These are phyloP conservation scores for Hanseniaspora pseudoguilliermondii DNA, from an alignment of 805 yeast genomes.

Conservation along the genomic window DNA sequence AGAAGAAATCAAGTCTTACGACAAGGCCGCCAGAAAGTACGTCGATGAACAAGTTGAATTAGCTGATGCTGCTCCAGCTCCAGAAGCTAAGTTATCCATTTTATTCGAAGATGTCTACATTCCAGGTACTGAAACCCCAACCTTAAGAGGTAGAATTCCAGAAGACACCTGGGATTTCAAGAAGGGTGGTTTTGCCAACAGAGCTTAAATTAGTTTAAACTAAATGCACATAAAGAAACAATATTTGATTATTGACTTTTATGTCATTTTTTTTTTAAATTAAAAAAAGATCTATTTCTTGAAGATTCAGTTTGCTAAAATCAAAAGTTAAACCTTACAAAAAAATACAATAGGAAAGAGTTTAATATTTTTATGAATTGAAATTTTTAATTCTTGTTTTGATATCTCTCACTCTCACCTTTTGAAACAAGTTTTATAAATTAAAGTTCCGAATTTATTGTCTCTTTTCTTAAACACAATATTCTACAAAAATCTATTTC, in stretches of 20 bases:
- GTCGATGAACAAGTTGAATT: conserved; percentile 89
- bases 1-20: conserved; percentile 86
- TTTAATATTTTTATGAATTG: not conserved
- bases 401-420: not conserved
- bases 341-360: not conserved
- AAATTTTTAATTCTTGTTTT: not conserved
- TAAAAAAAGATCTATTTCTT: not conserved
- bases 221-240: no score
- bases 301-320: not conserved
- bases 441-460: not conserved
- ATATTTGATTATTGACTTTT: no score
- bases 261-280: no score
- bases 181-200: conserved; percentile 33
- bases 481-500: conserved; percentile 1
- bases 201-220: conserved; percentile 16
- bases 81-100: conserved; percentile 89
- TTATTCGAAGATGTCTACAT: conserved; percentile 94
- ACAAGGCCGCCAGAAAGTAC: conserved; percentile 89
- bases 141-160: conserved; percentile 90
- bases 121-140: conserved; percentile 84
- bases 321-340: not conserved
- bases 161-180: conserved; percentile 84
- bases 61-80: conserved; percentile 89
- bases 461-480: not conserved
- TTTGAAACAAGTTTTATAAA: not conserved